Evolutionary conservation across 176 grass and related monocot genomes (phyloP).

Genomic region (Phragmites australis): DNA sequence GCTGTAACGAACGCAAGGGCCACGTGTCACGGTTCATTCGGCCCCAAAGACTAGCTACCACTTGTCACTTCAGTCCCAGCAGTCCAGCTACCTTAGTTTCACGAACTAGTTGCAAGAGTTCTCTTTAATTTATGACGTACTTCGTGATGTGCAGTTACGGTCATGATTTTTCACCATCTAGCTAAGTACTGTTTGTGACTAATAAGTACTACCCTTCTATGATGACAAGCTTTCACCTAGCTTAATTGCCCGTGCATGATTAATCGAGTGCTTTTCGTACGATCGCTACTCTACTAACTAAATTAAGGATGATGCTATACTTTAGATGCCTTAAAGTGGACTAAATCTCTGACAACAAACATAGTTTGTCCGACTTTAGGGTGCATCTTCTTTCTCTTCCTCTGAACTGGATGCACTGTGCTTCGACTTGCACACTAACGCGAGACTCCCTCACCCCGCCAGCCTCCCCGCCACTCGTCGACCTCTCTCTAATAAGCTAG

Average conservation of each 20-base stretch:
- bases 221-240: background rate
- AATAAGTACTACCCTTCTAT: background rate
- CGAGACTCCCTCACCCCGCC: no score
- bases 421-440: no score
- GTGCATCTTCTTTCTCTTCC: no score
- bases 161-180: background rate
- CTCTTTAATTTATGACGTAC: background rate
- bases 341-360: no score
- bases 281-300: background rate
- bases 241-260: background rate
- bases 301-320: no score
- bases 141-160: background rate
- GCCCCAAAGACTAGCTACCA: background rate
- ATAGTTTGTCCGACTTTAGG: no score
- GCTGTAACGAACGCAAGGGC: slow-evolving; percentile 35
- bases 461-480: no score
- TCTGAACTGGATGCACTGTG: no score
- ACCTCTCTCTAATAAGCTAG: no score
- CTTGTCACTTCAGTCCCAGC: background rate
- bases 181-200: background rate
- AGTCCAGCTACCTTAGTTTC: no score
- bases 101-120: background rate
- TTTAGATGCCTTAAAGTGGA: no score
- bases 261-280: background rate
- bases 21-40: slow-evolving; percentile 20